Base-by-base conservation (phyloP, 1,284 basidiomycete genomes). In the Cerrena zonata region DNA sequence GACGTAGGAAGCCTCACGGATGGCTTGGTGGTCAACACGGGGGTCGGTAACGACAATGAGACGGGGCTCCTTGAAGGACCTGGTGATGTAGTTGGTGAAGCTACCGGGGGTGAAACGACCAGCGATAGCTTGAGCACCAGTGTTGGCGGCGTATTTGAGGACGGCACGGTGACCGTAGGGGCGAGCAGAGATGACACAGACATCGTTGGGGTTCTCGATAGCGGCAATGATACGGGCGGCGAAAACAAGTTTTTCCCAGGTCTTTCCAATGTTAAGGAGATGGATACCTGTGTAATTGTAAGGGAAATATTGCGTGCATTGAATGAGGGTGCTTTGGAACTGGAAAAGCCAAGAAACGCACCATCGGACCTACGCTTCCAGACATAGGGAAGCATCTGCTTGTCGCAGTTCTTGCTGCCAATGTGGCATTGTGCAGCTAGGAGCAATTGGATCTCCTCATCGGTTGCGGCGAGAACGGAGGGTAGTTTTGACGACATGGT, bases 31-130 rank as follows among this genome's bases (percentile, higher is more conserved):
- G 78, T 99, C 95, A 58, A 97, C 91, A 60, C 96, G 91, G 61
- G 95, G 96, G 80, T 99, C 95, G 70, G 94, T 98, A 60, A 99
- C 94, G 64, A 99, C 74, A 70, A 99, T 95, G 59, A 99, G 82
- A 63, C 95, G 92, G 65, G 95, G 95, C 78, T 99, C 95, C 82
- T 98, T 99, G 91, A 98, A 99, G 54, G 94, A 97, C 65, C 92
- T 91, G 63, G 94, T 98, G 82, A 97, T 96, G 81, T 98, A 98
- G 80, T 99, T 99, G 71, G 95, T 99, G 81, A 94, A 94, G 65
- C 85, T 89, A 80, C 96, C 96, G 64, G 95, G 95, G 62, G 95
- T 99, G 81, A 99, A 98, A 66, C 95, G 92, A 65, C 95, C 95
- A 60, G 95, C 96, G 66, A 99, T 99, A 59, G 95, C 93, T 71